Base-by-base conservation (phyloP, 768 basidiomycete species). In the Tricholoma saponaceum region DNA sequence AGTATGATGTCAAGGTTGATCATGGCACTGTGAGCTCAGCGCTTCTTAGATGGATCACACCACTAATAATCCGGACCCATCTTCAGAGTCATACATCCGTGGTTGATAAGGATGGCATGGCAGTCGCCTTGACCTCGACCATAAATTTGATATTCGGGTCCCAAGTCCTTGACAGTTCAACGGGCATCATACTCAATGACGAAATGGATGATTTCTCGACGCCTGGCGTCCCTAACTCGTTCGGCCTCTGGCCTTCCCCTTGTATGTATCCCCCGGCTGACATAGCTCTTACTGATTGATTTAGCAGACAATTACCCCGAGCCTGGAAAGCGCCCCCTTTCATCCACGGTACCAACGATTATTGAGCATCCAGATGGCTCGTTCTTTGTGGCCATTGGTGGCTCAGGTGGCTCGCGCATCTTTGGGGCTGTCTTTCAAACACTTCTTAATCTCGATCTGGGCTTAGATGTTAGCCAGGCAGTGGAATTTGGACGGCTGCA, bases 181-280 rank as follows among this genome's bases (percentile, higher is more conserved):
- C 95, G 0, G 95, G 96, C 0, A 79, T 98, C 26, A 81, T 98
- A 52, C 72, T 98, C 41, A 98, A 98, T 65, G 85, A 98, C 65
- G 92, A 96, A 82, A 91, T 93, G 90, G 92, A 94, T 60, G 96
- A 98, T 70, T 98, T 98, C 69, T 90, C 93, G 10, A 86, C 77
- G 0, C 95, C 95, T 1, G 93, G 90, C 3, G 70, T 72, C n/a
- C 82, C 92, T 5, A 96, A 97, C 63, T 83, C 77, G 2, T 96
- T 93, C 66, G 94, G 90, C 0, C 72, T 95, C 49, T 84, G 75
- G 73, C 88, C 93, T 16, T 92, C 89, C 14, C 90, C 90, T 5
- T 92, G 90, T 89, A 69, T 57, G 82, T 69, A 20, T 54, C 37
- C 49, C 18, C n/a, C 16, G 10, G 4, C 28, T 30, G 25, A 14